phyloP scores from a whole-genome alignment of 2,329 filamentous ascomycete species.

The Hymenotorrendiella dingleyae region DNA sequence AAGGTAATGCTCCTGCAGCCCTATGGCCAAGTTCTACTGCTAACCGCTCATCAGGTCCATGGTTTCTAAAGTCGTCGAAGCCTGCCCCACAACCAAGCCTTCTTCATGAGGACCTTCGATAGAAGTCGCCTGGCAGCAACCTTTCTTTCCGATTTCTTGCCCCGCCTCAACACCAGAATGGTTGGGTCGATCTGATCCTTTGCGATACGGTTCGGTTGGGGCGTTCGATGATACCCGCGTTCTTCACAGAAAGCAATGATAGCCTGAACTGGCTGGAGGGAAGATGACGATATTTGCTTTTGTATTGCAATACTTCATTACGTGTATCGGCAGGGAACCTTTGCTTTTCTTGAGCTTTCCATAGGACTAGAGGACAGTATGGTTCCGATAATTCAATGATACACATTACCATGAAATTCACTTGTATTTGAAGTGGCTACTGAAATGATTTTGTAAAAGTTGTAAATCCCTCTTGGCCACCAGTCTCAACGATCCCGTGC shows the following conservation, averaged over 20 bases:
- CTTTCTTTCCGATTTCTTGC: constrained; percentile 27
- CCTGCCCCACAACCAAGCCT: constrained; percentile 28
- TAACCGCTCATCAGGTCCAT: constrained; percentile 41
- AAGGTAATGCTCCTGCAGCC: constrained; percentile 53
- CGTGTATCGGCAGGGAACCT: constrained; percentile 16
- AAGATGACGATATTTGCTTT: constrained; percentile 11
- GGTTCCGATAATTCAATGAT: constrained; percentile 16
- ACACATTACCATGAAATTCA: constrained; percentile 8
- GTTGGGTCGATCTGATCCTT: constrained; percentile 24
- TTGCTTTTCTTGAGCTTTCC: constrained; percentile 14
- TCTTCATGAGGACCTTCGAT: constrained; percentile 27
- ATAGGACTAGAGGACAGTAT: constrained; percentile 17
- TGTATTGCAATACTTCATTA: constrained; percentile 14
- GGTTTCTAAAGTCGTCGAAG: constrained; percentile 51
- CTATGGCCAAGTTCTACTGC: neutral
- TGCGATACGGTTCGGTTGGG: constrained; percentile 26
- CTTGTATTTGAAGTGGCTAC: neutral
- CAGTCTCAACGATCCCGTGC: no score
- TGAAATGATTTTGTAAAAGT: neutral
- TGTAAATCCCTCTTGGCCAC: no score
- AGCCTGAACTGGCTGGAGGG: constrained; percentile 17
- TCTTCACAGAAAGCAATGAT: constrained; percentile 28
- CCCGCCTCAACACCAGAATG: constrained; percentile 19
- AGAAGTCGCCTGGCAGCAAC: constrained; percentile 24
- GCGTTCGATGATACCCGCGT: constrained; percentile 32